Percentiles rank a stretch among this genome's conserved stretches.
Conservation (phyloP, 2,329 filamentous ascomycete genomes). For the Trichoderma guizhouense region DNA sequence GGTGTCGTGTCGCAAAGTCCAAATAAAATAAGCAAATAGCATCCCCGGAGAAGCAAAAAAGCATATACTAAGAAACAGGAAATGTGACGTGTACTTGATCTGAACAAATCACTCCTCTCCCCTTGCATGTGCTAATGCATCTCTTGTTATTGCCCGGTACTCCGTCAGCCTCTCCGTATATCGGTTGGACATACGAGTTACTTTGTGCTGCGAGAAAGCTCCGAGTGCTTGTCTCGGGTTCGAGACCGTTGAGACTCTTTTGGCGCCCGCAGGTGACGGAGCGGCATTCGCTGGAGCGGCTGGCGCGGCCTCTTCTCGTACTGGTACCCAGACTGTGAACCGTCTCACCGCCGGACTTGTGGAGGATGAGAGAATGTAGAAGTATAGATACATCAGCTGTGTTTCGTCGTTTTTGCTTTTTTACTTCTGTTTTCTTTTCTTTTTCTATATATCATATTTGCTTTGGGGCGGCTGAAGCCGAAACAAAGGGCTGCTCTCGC, state of each 20-base stretch:
- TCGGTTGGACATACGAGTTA: background rate
- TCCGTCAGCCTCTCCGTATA: background rate
- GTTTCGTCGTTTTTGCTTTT: background rate
- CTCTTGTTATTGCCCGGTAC: background rate
- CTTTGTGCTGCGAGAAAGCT: background rate
- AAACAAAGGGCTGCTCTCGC: background rate
- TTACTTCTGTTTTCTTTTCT: background rate
- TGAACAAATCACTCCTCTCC: background rate
- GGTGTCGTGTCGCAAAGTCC: background rate
- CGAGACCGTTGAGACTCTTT: background rate
- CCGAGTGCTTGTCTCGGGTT: background rate
- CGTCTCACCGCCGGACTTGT: background rate
- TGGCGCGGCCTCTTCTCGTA: background rate
- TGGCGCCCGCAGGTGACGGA: slow-evolving; percentile 2
- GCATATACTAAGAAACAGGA: background rate
- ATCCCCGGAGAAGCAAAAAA: background rate
- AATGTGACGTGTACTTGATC: background rate
- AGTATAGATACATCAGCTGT: background rate
- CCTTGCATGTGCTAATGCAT: background rate
- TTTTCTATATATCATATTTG: background rate
- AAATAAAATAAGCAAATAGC: background rate
- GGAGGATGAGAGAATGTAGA: background rate
- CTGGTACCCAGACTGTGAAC: background rate
- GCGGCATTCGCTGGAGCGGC: background rate
- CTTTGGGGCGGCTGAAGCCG: background rate